phyloP scores from a whole-genome alignment of 768 basidiomycete species.

The Trichaptum fuscoviolaceum region DNA sequence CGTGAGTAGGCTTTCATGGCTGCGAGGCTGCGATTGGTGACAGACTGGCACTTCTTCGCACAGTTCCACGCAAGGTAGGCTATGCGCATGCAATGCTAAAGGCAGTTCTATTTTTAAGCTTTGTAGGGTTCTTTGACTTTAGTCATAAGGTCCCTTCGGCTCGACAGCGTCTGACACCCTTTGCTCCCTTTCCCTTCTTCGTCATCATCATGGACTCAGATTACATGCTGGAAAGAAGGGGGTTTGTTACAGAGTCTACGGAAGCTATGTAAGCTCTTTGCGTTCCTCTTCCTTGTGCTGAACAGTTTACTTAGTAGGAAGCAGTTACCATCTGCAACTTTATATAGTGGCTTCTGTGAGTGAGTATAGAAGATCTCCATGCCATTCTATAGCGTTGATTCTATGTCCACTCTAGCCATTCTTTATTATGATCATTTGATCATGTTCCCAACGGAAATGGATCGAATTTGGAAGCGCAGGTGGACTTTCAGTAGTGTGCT shows the following conservation, averaged over 20 bases:
- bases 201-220: background rate
- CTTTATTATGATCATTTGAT: constrained; percentile 2
- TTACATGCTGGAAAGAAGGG: background rate
- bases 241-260: background rate
- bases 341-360: background rate
- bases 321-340: background rate
- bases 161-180: background rate
- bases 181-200: background rate
- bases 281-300: background rate
- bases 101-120: background rate
- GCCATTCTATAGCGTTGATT: background rate
- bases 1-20: background rate
- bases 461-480: background rate
- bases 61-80: background rate
- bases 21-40: background rate
- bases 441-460: constrained; percentile 1
- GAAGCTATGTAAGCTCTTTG: background rate
- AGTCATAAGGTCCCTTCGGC: background rate
- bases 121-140: background rate
- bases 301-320: background rate
- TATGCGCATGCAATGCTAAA: background rate
- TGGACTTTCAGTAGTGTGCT: background rate
- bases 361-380: background rate
- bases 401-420: constrained; percentile 1
- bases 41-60: background rate